Evolutionary conservation across 2,329 filamentous ascomycete genomes (phyloP), one percentile per base, ranked within the genome.

Genomic region (Clonostachys chloroleuca): DNA sequence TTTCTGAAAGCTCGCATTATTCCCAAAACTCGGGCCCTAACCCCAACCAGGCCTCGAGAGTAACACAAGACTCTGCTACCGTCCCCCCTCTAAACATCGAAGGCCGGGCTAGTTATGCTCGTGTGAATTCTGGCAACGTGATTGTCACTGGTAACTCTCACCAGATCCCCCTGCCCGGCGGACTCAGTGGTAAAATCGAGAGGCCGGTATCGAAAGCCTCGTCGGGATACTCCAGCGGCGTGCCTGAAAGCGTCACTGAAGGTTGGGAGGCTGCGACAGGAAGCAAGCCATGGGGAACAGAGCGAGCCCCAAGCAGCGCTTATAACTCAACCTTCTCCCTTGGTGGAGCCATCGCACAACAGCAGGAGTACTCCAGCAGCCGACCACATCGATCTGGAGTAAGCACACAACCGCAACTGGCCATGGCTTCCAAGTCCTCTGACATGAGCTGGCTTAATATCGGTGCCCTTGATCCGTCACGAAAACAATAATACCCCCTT

Each of bases 381-480:
- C 55, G 60, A 34, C 56, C 62, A n/a, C 56, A 62, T 16, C 56
- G 61, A 37, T 57, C 60, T 33, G 66, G 65, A 40, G 60, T 74
- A 48, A 77, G 70, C 59, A 66, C 63, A 45, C 74, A 78, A 53
- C 74, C 75, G 16, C 77, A 77, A 55, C 67, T 80, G 33, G 64
- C 68, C 18, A 74, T 68, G 64, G 71, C 77, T 43, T 62, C 72
- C 24, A 70, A 69, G 7, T 74, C 77, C 12, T 77, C 75, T 44
- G 87, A 91, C 62, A 88, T 91, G 84, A 89, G 85, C 66, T 92
- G 87, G 87, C 67, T 92, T 52, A 90, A 91, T 59, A 73, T 91
- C 16, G 83, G 82, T 30, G 24, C 24, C 24, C 24, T 30, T 30
- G 24, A 30, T 30, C 24, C 24, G 24, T 30, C 24, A 30, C 24